phyloP scores from a whole-genome alignment of 106 monocot species.

The Dendrobium chrysotoxum region DNA sequence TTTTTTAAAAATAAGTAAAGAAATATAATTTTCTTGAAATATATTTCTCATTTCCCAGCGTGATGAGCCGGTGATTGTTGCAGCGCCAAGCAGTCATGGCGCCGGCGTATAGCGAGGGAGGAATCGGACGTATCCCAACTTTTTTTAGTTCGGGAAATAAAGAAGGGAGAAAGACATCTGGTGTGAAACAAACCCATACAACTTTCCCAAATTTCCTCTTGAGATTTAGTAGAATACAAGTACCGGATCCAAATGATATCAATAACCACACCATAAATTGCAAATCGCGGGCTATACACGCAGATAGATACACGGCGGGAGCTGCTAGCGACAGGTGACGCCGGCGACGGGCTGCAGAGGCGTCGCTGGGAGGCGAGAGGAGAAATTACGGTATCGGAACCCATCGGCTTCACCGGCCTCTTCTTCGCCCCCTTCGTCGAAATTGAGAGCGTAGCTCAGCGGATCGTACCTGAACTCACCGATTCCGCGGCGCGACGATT shows the following conservation, averaged over 20 bases:
- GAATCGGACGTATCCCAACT: too few species aligned
- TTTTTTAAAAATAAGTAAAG: too few species aligned
- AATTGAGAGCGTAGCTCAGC: conserved; percentile 1
- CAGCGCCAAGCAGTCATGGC: too few species aligned
- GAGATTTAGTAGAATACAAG: not conserved
- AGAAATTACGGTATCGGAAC: not conserved
- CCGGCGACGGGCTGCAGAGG: not conserved
- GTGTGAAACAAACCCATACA: not conserved
- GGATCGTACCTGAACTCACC: conserved; percentile 7
- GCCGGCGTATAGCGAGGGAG: too few species aligned
- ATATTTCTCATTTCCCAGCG: too few species aligned
- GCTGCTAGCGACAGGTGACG: not conserved
- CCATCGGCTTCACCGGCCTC: not conserved
- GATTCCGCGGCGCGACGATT: not conserved
- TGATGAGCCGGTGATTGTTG: too few species aligned
- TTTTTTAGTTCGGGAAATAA: not conserved
- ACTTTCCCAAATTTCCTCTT: not conserved
- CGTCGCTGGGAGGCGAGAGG: conserved; percentile 1
- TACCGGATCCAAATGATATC: not conserved
- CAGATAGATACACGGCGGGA: not conserved
- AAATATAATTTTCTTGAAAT: too few species aligned
- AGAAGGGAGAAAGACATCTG: not conserved
- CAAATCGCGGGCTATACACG: not conserved
- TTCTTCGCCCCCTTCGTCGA: conserved; percentile 6
- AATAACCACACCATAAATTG: not conserved